A percentile compares a stretch with the other conserved stretches of the same genome.
phyloP scores from a whole-genome alignment of 2,329 filamentous ascomycete genomes.

The Decorospora gaudefroyi region DNA sequence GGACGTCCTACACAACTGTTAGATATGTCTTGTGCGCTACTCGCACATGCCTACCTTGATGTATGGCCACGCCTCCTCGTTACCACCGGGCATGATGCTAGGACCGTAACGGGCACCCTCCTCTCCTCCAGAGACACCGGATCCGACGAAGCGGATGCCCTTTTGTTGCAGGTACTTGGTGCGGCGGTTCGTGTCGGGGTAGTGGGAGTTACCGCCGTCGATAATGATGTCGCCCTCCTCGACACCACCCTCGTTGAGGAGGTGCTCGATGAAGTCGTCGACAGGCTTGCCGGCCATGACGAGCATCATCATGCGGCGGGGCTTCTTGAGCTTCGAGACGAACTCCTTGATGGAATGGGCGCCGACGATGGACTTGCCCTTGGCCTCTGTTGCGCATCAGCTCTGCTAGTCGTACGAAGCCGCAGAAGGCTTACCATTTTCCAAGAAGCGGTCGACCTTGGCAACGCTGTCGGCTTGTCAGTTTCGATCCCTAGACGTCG shows the following conservation, averaged over 20 bases:
- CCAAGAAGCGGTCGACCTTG: slow-evolving; percentile 95
- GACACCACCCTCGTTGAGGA: slow-evolving; percentile 62
- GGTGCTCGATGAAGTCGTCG: slow-evolving; percentile 97
- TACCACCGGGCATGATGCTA: slow-evolving; percentile 97
- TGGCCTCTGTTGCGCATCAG: slow-evolving; percentile 52
- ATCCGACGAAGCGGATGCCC: slow-evolving; percentile 93
- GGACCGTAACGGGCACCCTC: slow-evolving; percentile 98
- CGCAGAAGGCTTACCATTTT: slow-evolving; percentile 57
- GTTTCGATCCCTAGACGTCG: slow-evolving; percentile 11
- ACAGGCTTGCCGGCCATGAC: slow-evolving; percentile 98
- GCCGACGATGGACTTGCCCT: slow-evolving; percentile 89
- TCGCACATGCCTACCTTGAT: slow-evolving; percentile 66
- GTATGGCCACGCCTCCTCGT: slow-evolving; percentile 95
- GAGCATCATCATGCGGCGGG: slow-evolving; percentile 95
- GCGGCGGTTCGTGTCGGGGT: slow-evolving; percentile 97
- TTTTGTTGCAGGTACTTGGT: slow-evolving; percentile 84
- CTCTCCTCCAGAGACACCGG: slow-evolving; percentile 98
- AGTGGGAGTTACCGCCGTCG: slow-evolving; percentile 98
- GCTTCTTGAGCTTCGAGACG: slow-evolving; percentile 93
- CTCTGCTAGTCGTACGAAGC: neutral
- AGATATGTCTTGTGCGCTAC: slow-evolving; percentile 11
- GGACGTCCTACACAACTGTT: slow-evolving; percentile 68
- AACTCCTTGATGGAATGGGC: slow-evolving; percentile 95
- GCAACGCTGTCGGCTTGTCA: slow-evolving; percentile 60
- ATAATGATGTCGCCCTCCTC: slow-evolving; percentile 90